Conservation (phyloP, 1,139 yeast genomes). For the Geotrichum restrictum region DNA sequence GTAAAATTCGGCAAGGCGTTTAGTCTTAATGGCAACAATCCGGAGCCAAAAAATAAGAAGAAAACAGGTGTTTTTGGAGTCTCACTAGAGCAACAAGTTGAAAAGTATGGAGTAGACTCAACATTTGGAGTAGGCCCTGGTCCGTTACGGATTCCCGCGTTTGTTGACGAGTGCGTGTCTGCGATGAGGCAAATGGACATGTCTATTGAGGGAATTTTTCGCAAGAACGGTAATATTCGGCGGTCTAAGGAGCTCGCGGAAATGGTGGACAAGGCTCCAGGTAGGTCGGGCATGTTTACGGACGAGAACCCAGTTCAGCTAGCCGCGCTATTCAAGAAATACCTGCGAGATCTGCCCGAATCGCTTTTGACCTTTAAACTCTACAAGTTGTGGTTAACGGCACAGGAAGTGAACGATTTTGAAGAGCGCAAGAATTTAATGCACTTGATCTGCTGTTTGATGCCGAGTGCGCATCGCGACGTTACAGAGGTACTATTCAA, state of each 20-base stretch:
- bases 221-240: conserved; percentile 93
- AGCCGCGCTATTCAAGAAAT: conserved; percentile 89
- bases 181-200: conserved; percentile 88
- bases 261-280: conserved; percentile 70
- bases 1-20: conserved; percentile 55
- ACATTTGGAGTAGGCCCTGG: conserved; percentile 84
- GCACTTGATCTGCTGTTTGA: conserved; percentile 69
- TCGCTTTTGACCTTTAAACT: conserved; percentile 77
- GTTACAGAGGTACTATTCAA: conserved; percentile 79
- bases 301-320: conserved; percentile 85
- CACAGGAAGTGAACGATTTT: conserved; percentile 53
- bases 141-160: conserved; percentile 69
- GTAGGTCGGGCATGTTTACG: conserved; percentile 65
- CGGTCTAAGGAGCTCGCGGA: conserved; percentile 71
- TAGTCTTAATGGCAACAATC: conserved; percentile 31
- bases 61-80: conserved; percentile 67
- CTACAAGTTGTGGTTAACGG: conserved; percentile 75
- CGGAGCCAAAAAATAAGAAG: conserved; percentile 29
- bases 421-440: conserved; percentile 53
- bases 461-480: conserved; percentile 81
- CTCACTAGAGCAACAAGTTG: conserved; percentile 66
- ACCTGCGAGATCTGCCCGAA: conserved; percentile 86
- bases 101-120: conserved; percentile 78
- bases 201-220: conserved; percentile 94
- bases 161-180: conserved; percentile 79